These are phyloP conservation scores for Sugiyamaella americana DNA, from an alignment of 805 yeast genomes.

Conservation along the genomic window DNA sequence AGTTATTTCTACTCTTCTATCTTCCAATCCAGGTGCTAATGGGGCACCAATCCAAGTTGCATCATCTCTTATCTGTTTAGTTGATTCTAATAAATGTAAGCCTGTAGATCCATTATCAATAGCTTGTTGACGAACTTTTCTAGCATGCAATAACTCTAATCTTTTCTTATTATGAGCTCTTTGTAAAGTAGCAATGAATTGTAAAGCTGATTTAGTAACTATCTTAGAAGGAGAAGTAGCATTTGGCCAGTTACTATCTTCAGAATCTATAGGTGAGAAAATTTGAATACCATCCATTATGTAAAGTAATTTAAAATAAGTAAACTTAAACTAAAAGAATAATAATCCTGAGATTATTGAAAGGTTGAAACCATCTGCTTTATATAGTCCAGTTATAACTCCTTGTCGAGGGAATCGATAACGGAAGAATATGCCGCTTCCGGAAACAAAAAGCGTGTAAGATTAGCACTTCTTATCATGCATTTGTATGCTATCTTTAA, in stretches of 20 bases:
- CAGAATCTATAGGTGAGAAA: slow-evolving; percentile 1
- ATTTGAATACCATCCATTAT: not conserved
- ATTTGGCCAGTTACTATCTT: not conserved
- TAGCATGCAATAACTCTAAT: slow-evolving; percentile 46
- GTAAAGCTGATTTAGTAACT: slow-evolving; percentile 53
- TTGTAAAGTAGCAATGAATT: slow-evolving; percentile 58
- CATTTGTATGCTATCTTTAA: too few species aligned
- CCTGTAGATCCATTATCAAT: slow-evolving; percentile 46
- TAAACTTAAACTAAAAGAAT: too few species aligned
- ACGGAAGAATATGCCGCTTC: too few species aligned
- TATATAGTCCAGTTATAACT: too few species aligned
- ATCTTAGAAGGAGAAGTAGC: slow-evolving; percentile 42
- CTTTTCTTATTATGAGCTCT: slow-evolving; percentile 52
- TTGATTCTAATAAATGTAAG: slow-evolving; percentile 25
- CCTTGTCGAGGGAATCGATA: too few species aligned
- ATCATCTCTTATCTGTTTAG: slow-evolving; percentile 52
- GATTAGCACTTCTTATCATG: too few species aligned
- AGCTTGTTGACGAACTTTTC: slow-evolving; percentile 46
- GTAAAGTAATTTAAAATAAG: too few species aligned
- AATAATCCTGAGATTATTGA: too few species aligned
- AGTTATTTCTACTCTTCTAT: slow-evolving; percentile 66
- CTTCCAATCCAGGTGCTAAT: slow-evolving; percentile 58
- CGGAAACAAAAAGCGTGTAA: too few species aligned
- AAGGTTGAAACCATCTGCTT: too few species aligned
- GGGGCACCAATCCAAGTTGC: slow-evolving; percentile 64